These are phyloP conservation scores for Talaromyces ruber DNA, from an alignment of 495 filamentous ascomycete genomes.

Conservation along the genomic window DNA sequence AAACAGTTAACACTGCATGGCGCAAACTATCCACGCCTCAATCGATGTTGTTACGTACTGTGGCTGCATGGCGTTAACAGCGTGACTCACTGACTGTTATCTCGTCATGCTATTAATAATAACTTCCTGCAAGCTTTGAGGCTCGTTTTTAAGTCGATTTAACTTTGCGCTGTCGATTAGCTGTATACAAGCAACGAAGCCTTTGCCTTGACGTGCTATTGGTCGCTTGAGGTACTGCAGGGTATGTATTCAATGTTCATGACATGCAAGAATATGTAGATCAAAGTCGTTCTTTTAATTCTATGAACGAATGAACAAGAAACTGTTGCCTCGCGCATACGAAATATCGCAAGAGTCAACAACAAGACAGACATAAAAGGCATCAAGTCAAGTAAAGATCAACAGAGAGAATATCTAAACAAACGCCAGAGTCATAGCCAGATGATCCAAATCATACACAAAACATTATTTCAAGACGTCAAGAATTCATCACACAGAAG, in stretches of 20 bases:
- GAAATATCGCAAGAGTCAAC: neutral
- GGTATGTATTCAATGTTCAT: neutral
- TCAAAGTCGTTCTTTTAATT: neutral
- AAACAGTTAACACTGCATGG: neutral
- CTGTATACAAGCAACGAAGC: too few relatives aligned
- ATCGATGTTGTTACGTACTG: neutral
- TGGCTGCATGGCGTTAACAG: neutral
- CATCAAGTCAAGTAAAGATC: neutral
- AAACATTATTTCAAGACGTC: neutral
- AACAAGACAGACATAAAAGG: neutral
- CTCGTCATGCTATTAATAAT: neutral
- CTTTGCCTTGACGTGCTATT: neutral
- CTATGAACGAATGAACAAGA: neutral
- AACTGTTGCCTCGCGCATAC: neutral
- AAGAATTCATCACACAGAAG: neutral
- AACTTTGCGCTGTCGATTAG: neutral
- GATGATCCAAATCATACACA: neutral
- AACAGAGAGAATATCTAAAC: neutral
- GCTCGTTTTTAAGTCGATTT: neutral
- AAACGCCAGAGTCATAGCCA: neutral
- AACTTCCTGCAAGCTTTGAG: neutral
- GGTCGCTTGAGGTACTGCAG: neutral
- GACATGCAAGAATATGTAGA: neutral
- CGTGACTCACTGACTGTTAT: neutral
- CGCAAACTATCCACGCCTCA: neutral